A percentile compares a stretch with the other conserved stretches of the same genome.
phyloP scores from a whole-genome alignment of 805 yeast species.

The Metschnikowia gelsemii region DNA sequence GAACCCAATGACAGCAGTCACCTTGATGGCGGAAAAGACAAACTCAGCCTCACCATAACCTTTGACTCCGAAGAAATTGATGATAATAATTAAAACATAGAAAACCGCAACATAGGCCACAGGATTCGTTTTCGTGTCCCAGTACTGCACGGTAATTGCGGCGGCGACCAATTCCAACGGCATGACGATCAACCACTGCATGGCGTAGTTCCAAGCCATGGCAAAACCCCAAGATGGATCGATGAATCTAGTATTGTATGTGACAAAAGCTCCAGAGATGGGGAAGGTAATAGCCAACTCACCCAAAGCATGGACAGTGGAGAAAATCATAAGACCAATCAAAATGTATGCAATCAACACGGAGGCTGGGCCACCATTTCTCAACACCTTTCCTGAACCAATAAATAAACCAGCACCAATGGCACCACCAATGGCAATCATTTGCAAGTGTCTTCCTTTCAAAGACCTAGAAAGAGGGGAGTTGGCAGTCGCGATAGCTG shows the following conservation, averaged over 20 bases:
- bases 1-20: constrained; percentile 59
- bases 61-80: constrained; percentile 60
- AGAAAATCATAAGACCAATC: constrained; percentile 57
- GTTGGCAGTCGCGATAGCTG: constrained; percentile 49
- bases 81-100: constrained; percentile 47
- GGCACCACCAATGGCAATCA: constrained; percentile 68
- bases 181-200: constrained; percentile 38
- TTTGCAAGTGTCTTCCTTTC: constrained; percentile 59
- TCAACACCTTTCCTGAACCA: constrained; percentile 58
- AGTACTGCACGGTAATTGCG: constrained; percentile 43
- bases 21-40: constrained; percentile 52
- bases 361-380: constrained; percentile 64
- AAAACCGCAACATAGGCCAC: constrained; percentile 60
- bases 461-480: constrained; percentile 58
- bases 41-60: constrained; percentile 74
- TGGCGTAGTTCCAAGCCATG: constrained; percentile 36
- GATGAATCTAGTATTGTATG: constrained; percentile 24
- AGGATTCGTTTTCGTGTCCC: constrained; percentile 45
- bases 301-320: constrained; percentile 62
- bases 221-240: constrained; percentile 29
- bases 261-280: constrained; percentile 30
- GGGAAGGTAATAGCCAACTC: constrained; percentile 56
- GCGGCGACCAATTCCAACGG: constrained; percentile 41
- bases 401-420: constrained; percentile 70
- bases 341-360: constrained; percentile 55